These are phyloP conservation scores for Drosera capensis DNA, from an alignment of 148 eudicot species.

Conservation along the genomic window DNA sequence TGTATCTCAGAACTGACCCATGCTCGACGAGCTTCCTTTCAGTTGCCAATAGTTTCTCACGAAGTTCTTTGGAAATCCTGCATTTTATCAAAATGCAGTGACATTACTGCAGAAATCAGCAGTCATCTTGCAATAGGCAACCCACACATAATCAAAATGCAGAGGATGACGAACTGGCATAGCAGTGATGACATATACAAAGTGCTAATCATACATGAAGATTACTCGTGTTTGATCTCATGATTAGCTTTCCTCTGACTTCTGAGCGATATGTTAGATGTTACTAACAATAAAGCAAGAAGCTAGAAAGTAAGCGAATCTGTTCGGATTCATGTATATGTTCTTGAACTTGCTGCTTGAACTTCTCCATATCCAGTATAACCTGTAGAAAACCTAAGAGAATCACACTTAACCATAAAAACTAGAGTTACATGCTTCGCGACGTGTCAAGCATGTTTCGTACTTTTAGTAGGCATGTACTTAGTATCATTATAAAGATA, in stretches of 20 bases:
- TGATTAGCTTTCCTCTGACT: too few species aligned
- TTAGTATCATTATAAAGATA: too few species aligned
- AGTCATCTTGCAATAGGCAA: background rate
- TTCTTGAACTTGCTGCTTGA: constrained; percentile 57
- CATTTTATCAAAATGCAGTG: constrained; percentile 5
- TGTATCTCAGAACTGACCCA: constrained; percentile 32
- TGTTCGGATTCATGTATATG: constrained; percentile 38
- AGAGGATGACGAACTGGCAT: too few species aligned
- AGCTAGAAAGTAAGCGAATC: background rate
- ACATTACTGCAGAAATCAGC: background rate
- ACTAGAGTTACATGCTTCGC: background rate
- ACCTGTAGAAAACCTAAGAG: constrained; percentile 30
- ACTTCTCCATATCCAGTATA: constrained; percentile 85
- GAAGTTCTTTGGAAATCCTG: constrained; percentile 61
- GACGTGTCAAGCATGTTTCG: background rate
- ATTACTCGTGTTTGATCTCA: too few species aligned
- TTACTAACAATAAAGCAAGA: background rate
- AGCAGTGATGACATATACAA: too few species aligned
- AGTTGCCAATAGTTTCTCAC: constrained; percentile 34
- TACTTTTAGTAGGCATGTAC: too few species aligned
- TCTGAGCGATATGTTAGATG: too few species aligned
- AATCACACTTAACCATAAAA: background rate
- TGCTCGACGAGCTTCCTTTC: constrained; percentile 44
- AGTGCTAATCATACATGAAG: too few species aligned
- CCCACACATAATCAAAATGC: background rate